Percentiles rank a stretch among this genome's conserved stretches.
Conservation (phyloP, 805 yeast genomes). For the Candida xyloterini region DNA sequence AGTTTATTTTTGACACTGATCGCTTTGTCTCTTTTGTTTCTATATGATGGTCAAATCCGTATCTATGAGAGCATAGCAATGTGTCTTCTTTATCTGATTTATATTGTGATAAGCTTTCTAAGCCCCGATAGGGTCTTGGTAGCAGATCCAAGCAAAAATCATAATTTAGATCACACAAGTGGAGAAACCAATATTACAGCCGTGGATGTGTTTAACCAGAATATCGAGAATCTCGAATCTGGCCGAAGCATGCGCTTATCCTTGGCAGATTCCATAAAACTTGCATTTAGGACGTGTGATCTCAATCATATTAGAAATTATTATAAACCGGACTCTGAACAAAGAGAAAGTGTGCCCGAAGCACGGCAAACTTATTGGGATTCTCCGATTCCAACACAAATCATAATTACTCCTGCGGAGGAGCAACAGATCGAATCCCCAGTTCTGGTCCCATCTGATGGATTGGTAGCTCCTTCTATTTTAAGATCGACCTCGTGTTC, state of each 20-base stretch:
- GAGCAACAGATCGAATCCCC: slow-evolving; percentile 1
- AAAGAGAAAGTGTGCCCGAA: neutral
- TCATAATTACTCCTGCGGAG: slow-evolving; percentile 17
- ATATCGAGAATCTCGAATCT: slow-evolving; percentile 28
- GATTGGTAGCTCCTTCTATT: slow-evolving; percentile 4
- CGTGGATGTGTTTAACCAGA: slow-evolving; percentile 21
- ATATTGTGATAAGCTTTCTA: slow-evolving; percentile 45
- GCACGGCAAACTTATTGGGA: neutral
- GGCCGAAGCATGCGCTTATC: slow-evolving; percentile 29
- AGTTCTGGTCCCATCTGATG: neutral
- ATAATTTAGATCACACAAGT: slow-evolving; percentile 3
- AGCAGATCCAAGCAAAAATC: slow-evolving; percentile 11
- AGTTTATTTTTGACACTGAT: slow-evolving; percentile 53
- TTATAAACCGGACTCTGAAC: neutral
- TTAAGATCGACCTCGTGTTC: slow-evolving; percentile 11
- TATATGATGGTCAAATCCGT: slow-evolving; percentile 54
- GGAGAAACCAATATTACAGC: slow-evolving; percentile 4
- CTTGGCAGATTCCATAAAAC: slow-evolving; percentile 31
- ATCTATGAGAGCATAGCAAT: slow-evolving; percentile 55
- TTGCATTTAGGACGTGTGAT: slow-evolving; percentile 25
- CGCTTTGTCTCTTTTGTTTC: slow-evolving; percentile 45
- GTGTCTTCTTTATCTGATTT: slow-evolving; percentile 52
- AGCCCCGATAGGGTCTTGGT: slow-evolving; percentile 25
- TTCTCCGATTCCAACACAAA: slow-evolving; percentile 9
- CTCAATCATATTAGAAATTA: slow-evolving; percentile 12